A percentile compares a stretch with the other conserved stretches of the same genome.
These are phyloP conservation scores for Triticum monococcum DNA, from an alignment of 176 grass and related monocot species.

Conservation along the genomic window DNA sequence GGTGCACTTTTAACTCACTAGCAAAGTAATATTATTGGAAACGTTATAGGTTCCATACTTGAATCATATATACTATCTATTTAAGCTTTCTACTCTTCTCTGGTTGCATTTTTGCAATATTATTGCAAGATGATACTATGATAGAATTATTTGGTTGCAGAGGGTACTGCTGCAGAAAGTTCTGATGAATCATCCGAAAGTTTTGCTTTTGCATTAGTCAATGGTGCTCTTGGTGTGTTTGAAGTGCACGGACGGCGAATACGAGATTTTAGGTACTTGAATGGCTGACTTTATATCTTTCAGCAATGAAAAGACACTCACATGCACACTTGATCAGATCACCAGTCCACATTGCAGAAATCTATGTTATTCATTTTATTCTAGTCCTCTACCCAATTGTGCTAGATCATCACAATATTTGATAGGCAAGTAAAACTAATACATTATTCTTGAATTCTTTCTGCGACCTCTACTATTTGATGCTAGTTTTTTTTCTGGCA, in stretches of 20 bases:
- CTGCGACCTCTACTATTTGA: neutral
- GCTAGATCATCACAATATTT: conserved; percentile 9
- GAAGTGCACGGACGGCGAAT: conserved; percentile 97
- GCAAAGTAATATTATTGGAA: neutral
- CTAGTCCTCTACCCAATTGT: neutral
- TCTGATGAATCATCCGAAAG: conserved; percentile 87
- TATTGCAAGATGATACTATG: conserved; percentile 11
- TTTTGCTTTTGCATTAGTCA: conserved; percentile 98
- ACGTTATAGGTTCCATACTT: conserved; percentile 9
- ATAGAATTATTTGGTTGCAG: conserved; percentile 48
- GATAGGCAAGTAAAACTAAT: neutral
- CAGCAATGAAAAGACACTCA: conserved; percentile 6
- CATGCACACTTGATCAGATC: conserved; percentile 4
- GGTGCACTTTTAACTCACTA: conserved; percentile 42
- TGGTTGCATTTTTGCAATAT: conserved; percentile 6
- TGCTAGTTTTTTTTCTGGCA: neutral
- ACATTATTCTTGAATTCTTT: neutral
- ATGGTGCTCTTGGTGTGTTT: conserved; percentile 99
- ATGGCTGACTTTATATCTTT: conserved; percentile 23
- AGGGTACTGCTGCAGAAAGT: conserved; percentile 58
- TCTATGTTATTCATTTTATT: neutral
- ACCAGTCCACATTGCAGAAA: neutral
- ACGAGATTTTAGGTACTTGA: conserved; percentile 87
- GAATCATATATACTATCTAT: conserved; percentile 2
- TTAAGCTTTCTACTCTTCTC: neutral